A percentile compares a stretch with the other conserved stretches of the same genome.
These are phyloP conservation scores for cucumber (Cucumis sativus) DNA, from an alignment of 306 rosid species.

Conservation along the genomic window Cucumber_9930_V3 NC_026658.2:14405501-14406000, in stretches of 20 bases:
- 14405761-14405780: slow-evolving; percentile 62
- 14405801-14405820: not conserved
- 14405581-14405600: slow-evolving; percentile 82
- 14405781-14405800: not conserved
- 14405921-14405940: slow-evolving; percentile 78
- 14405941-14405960: slow-evolving; percentile 91
- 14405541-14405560: slow-evolving; percentile 83
- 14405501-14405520: slow-evolving; percentile 58
- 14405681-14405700: slow-evolving; percentile 92
- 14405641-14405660: slow-evolving; percentile 81
- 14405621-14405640: slow-evolving; percentile 92
- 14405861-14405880: slow-evolving; percentile 71
- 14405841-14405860: slow-evolving; percentile 41
- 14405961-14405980: slow-evolving; percentile 95
- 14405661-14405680: slow-evolving; percentile 94
- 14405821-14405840: slow-evolving; percentile 6
- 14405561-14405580: slow-evolving; percentile 67
- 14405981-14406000: slow-evolving; percentile 77
- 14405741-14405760: slow-evolving; percentile 68
- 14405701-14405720: slow-evolving; percentile 67
- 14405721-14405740: slow-evolving; percentile 91
- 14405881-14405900: slow-evolving; percentile 84
- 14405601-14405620: slow-evolving; percentile 90
- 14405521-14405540: slow-evolving; percentile 70
- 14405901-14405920: slow-evolving; percentile 67